These are phyloP conservation scores for Raffaelea arxii DNA, from an alignment of 2,329 filamentous ascomycete species.

Conservation along the genomic window DNA sequence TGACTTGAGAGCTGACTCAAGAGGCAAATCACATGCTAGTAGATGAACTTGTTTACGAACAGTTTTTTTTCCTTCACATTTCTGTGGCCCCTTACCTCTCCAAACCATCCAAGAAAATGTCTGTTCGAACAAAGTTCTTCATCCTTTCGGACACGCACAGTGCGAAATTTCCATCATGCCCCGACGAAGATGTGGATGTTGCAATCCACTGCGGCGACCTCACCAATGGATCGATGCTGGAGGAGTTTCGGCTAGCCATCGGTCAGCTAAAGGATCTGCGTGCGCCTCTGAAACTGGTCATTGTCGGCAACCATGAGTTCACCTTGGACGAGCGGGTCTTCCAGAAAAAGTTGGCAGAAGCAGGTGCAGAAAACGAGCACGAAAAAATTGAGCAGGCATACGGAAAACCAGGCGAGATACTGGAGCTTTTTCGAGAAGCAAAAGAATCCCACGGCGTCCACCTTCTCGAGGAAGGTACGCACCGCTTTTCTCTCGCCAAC, in stretches of 20 bases:
- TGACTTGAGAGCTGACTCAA: too few species aligned
- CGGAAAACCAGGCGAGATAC: conserved; percentile 27
- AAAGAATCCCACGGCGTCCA: conserved; percentile 26
- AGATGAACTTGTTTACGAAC: too few species aligned
- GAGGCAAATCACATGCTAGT: too few species aligned
- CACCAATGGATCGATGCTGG: conserved; percentile 29
- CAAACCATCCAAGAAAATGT: too few species aligned
- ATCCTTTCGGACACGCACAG: conserved; percentile 37
- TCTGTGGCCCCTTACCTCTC: too few species aligned
- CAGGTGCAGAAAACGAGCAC: conserved; percentile 7
- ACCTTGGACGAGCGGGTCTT: conserved; percentile 26
- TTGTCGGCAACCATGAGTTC: conserved; percentile 46
- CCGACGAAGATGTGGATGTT: conserved; percentile 28
- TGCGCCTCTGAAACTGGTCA: conserved; percentile 42
- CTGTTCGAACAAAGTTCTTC: too few species aligned
- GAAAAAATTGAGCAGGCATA: conserved; percentile 21
- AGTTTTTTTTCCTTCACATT: too few species aligned
- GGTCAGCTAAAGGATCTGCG: conserved; percentile 29
- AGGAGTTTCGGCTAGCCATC: conserved; percentile 31
- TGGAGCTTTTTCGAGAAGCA: conserved; percentile 27
- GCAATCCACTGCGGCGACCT: conserved; percentile 44
- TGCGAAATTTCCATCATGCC: conserved; percentile 9
- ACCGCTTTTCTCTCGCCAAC: conserved; percentile 37
- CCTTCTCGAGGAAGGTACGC: conserved; percentile 40
- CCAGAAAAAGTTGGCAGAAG: conserved; percentile 12